These are phyloP conservation scores for Hanseniaspora vineae DNA, from an alignment of 805 yeast species.

Conservation along the genomic window DNA sequence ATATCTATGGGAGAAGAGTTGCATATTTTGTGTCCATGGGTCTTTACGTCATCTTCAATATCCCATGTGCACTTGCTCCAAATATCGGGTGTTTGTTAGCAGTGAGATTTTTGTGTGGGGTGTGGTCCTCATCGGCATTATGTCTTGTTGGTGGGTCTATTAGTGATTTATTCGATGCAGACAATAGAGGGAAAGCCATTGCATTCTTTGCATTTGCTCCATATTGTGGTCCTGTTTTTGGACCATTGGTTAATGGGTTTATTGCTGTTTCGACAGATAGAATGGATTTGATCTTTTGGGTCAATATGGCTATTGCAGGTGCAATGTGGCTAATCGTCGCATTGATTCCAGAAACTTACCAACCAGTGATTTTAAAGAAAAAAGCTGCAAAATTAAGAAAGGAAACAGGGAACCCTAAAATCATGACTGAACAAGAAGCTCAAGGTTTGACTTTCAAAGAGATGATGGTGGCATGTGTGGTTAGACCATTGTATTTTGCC, in stretches of 20 bases:
- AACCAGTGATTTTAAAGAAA: conserved; percentile 62
- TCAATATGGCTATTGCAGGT: conserved; percentile 86
- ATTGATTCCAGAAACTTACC: conserved; percentile 79
- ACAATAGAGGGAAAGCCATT: conserved; percentile 76
- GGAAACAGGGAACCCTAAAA: conserved; percentile 69
- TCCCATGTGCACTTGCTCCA: conserved; percentile 76
- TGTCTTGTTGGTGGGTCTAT: conserved; percentile 84
- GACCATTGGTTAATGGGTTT: conserved; percentile 82
- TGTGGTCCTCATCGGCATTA: conserved; percentile 70
- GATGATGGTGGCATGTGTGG: conserved; percentile 55
- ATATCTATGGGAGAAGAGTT: conserved; percentile 74
- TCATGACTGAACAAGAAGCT: conserved; percentile 90
- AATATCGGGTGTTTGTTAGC: conserved; percentile 72
- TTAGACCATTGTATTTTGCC: conserved; percentile 69
- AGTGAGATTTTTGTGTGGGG: conserved; percentile 80
- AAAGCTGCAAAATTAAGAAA: conserved; percentile 57
- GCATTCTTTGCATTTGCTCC: conserved; percentile 89
- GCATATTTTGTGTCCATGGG: conserved; percentile 68
- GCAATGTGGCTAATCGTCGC: conserved; percentile 54
- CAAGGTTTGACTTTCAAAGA: conserved; percentile 58
- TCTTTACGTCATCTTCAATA: conserved; percentile 65
- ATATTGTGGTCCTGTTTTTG: conserved; percentile 84
- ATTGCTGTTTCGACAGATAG: conserved; percentile 58
- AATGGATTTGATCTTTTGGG: conserved; percentile 71
- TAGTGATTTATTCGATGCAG: conserved; percentile 76